Conservation (phyloP, 352 stramenopile genomes). For the Globisporangium takayamanum region DNA sequence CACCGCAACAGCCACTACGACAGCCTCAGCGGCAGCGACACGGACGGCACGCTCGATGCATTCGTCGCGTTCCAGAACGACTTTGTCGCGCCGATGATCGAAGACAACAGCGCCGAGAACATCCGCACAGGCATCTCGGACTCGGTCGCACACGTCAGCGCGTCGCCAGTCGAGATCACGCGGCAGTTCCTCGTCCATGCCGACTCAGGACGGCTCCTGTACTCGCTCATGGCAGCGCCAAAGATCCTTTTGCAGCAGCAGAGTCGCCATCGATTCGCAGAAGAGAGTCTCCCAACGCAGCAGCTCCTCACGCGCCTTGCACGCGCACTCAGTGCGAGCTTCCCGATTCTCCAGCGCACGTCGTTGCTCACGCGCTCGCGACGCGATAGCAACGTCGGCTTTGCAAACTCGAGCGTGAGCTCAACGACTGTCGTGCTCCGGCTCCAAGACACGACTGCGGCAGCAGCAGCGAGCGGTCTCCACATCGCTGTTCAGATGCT, state of each 20-base stretch:
- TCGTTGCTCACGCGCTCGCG: slow-evolving; percentile 5
- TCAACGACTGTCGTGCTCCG: slow-evolving; percentile 11
- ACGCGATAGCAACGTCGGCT: slow-evolving; percentile 8
- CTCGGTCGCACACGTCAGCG: slow-evolving; percentile 5
- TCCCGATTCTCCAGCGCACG: slow-evolving; percentile 17
- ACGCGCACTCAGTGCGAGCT: slow-evolving; percentile 25
- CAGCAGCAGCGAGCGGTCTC: background rate
- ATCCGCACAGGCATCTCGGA: slow-evolving; percentile 7
- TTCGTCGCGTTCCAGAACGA: slow-evolving; percentile 37
- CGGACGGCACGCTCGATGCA: slow-evolving; percentile 21
- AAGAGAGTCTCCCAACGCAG: slow-evolving; percentile 14
- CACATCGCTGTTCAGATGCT: slow-evolving; percentile 37
- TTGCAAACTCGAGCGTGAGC: slow-evolving; percentile 2
- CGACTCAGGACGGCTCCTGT: slow-evolving; percentile 22
- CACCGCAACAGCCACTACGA: background rate
- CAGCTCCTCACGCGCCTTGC: slow-evolving; percentile 19
- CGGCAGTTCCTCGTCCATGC: slow-evolving; percentile 33
- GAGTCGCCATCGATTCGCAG: slow-evolving; percentile 1
- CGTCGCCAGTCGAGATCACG: slow-evolving; percentile 11
- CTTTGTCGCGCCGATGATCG: slow-evolving; percentile 32
- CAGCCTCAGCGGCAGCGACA: background rate
- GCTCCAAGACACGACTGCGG: background rate
- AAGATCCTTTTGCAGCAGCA: background rate
- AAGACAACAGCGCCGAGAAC: slow-evolving; percentile 14
- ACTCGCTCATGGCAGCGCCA: slow-evolving; percentile 9